Evolutionary conservation across 2,329 filamentous ascomycete genomes (phyloP).

Genomic region (Colletotrichum orbiculare): DNA sequence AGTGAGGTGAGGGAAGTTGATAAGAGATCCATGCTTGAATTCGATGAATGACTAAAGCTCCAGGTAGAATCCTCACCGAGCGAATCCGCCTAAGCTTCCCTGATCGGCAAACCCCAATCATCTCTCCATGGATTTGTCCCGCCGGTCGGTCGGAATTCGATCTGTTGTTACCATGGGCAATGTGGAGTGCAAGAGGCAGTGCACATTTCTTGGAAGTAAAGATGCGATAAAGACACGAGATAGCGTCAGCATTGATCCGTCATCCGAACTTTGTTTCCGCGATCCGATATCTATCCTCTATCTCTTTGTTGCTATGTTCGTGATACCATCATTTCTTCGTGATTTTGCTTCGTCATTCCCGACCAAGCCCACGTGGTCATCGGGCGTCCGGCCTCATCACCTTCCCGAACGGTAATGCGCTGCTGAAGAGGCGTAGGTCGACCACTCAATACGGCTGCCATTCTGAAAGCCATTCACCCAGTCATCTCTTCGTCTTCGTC

Average conservation of each 20-base stretch:
- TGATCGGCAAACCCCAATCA: constrained; percentile 11
- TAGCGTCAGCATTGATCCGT: neutral
- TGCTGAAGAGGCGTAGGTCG: no score
- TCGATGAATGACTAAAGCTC: neutral
- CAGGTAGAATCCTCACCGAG: neutral
- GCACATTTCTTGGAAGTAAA: neutral
- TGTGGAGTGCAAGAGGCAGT: constrained; percentile 21
- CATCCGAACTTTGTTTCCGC: constrained; percentile 19
- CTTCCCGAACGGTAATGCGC: no score
- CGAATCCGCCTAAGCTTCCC: neutral
- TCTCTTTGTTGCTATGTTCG: neutral
- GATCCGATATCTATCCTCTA: constrained; percentile 23
- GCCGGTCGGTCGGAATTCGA: neutral
- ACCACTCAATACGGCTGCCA: no score
- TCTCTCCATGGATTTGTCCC: neutral
- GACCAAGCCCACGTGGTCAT: no score
- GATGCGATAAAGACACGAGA: neutral
- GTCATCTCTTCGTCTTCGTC: constrained; percentile 33
- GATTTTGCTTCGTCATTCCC: neutral
- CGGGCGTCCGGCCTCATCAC: no score
- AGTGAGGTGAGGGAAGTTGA: constrained; percentile 8
- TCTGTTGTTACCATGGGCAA: neutral
- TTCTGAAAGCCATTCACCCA: neutral
- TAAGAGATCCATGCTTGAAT: neutral
- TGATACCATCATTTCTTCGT: constrained; percentile 4